Evolutionary conservation across 148 eudicot species (phyloP), one percentile per base, ranked within the genome.

Genomic region (Heliamphora exappendiculata): DNA sequence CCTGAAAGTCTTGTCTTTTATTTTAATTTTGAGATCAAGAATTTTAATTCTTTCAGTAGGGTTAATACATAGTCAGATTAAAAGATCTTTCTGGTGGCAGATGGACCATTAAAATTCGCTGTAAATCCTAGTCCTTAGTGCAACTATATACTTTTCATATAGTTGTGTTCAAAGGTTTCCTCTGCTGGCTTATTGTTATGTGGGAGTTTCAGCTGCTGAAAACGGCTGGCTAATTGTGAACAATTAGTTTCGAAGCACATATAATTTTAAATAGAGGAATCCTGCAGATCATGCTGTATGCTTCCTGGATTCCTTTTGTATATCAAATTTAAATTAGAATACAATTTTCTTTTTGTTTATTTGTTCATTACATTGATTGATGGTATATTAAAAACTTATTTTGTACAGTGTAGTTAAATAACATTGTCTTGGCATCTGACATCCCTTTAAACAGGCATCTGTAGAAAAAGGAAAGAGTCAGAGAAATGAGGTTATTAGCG

Each of bases 401-500:
- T n/a, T n/a, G n/a, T n/a, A n/a, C n/a, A 41, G 16, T 24, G 12
- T 57, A 7, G 36, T 74, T 62, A 9, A 42, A 60, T 62, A 3
- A 9, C 41, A 31, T 44, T 69, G n/a, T 28, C 5, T 28, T 64
- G 59, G 24, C 57, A 12, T 59, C 51, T 74, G 16, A 37, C 54
- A 64, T 67, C 22, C 29, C 36, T 70, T 53, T 70, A 29, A n/a
- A 66, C 83, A 89, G 98, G 92, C 74, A 75, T 74, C 88, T 49
- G 31, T 75, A 55, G 90, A 65, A 11, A 85, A 82, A 36, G 87
- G 75, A 31, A 86, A 84, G 53, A 77, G 79, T 65, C 68, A 85
- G 72, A 76, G 82, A 34, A 86, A 78, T 76, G 86, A 78, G 66
- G 81, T 93, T 74, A 74, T 87, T 16, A 92, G 99, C 84, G 97